Evolutionary conservation across 192 early-diverging fungal genomes (phyloP), one percentile per base, ranked within the genome.

Genomic region (Dissophora ornata): DNA sequence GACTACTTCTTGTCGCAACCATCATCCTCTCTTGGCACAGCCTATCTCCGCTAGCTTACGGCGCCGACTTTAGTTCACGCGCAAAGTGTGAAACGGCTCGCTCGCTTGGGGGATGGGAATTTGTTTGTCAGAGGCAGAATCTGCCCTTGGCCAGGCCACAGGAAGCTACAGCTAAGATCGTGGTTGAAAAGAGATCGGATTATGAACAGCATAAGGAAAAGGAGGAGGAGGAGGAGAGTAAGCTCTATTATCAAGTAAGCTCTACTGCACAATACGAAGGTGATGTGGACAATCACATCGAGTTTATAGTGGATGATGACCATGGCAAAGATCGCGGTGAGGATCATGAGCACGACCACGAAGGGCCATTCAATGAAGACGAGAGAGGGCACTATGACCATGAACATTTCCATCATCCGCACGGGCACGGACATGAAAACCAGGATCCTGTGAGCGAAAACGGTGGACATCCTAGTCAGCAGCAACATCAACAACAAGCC

Each of bases 1-100:
- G 78, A n/a, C 50, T 83, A 6, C 54, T 85, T 18, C 56, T 92
- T 59, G 65, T 91, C 36, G 40, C 82, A 8, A 68, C 83, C 25
- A 68, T 89, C 25, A 75, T 92, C 42, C 71, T 91, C 58, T 82
- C 90, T 34, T 95, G 90, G 79, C 70, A 81, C 40, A 55, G 58
- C 19, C 96, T 92, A 67, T 86, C 89, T 32, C 95, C 94, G 9
- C 52, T 97, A 10, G 86, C 93, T 0, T 98, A 98, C 82, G 94
- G 94, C 32, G 82, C 79, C 41, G 57, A 79, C 30, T 95, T 92
- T 89, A 86, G 85, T 46, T 91, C 90, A 46, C 69, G 80, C 28
- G 79, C 51, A 0, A 5, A 82, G 16, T 99, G 96, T 83, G 74
- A 92, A 64, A 77, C 82, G 32, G 77, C 91, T 52, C 96, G 92